A percentile compares a stretch with the other conserved stretches of the same genome.
Evolutionary conservation across 2,329 filamentous ascomycete genomes (phyloP).

Genomic region (Arthrobotrys musiformis): DNA sequence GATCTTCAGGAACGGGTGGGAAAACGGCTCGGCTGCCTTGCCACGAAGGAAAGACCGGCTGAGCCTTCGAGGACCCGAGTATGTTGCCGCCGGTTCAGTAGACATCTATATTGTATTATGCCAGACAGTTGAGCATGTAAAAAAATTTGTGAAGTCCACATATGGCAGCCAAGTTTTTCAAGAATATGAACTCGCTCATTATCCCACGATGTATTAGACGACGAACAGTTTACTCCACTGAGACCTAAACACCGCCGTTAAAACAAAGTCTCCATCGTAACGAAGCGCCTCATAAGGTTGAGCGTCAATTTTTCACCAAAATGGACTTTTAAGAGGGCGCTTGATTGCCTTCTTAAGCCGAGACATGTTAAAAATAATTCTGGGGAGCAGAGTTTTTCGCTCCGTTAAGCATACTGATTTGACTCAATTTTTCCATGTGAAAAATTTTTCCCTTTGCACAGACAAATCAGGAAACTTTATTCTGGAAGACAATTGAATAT

Average conservation of each 20-base stretch:
- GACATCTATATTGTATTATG: background rate
- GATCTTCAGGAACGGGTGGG: slow-evolving; percentile 35
- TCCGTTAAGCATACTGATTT: background rate
- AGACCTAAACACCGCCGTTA: background rate
- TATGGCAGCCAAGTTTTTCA: slow-evolving; percentile 29
- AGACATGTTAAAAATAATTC: slow-evolving; percentile 28
- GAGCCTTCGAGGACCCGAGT: slow-evolving; percentile 6
- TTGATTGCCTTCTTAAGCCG: slow-evolving; percentile 27
- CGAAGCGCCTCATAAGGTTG: slow-evolving; percentile 11
- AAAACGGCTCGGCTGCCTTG: slow-evolving; percentile 25
- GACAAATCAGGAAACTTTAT: slow-evolving; percentile 22
- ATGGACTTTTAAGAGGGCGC: background rate
- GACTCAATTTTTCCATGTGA: slow-evolving; percentile 8
- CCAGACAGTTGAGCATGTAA: slow-evolving; percentile 20
- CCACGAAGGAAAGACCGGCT: background rate
- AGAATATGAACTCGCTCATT: background rate
- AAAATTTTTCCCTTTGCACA: background rate
- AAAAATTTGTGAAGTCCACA: background rate
- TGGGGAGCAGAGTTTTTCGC: slow-evolving; percentile 22
- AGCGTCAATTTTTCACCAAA: slow-evolving; percentile 1
- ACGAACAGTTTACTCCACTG: background rate
- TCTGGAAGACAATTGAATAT: background rate
- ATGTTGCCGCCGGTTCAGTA: slow-evolving; percentile 37
- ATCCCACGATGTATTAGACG: background rate
- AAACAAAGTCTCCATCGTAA: background rate